A percentile compares a stretch with the other conserved stretches of the same genome.
Conservation (phyloP, 2,329 filamentous ascomycete species). For the Pezicula radicicola region DNA sequence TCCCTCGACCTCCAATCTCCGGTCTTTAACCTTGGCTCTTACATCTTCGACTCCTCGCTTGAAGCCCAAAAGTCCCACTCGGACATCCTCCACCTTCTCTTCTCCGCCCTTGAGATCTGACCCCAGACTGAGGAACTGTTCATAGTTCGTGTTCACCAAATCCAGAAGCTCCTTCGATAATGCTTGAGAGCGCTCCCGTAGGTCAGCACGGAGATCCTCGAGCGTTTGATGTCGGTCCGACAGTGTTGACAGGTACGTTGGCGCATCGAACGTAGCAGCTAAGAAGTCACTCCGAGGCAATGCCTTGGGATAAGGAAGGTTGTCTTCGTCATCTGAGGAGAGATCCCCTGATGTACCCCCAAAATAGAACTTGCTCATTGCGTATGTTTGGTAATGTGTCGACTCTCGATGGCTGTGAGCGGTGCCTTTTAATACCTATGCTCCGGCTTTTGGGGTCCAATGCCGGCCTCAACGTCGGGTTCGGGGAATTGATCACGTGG, state of each 20-base stretch:
- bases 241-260: constrained; percentile 78
- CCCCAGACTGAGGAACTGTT: constrained; percentile 83
- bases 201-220: constrained; percentile 83
- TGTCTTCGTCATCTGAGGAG: constrained; percentile 52
- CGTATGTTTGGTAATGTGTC: neutral
- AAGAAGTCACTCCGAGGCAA: constrained; percentile 84
- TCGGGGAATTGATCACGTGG: too few relatives aligned
- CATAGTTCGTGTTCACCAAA: constrained; percentile 93
- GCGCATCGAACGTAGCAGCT: constrained; percentile 71
- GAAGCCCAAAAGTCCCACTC: constrained; percentile 84
- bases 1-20: constrained; percentile 58
- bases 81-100: constrained; percentile 85
- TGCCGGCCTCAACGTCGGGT: too few relatives aligned
- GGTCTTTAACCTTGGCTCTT: constrained; percentile 59
- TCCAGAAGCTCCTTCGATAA: constrained; percentile 87
- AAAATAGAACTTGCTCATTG: constrained; percentile 48
- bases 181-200: constrained; percentile 74
- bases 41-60: constrained; percentile 77
- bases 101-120: constrained; percentile 81
- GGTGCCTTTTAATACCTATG: too few relatives aligned
- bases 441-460: too few relatives aligned
- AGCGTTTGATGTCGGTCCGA: constrained; percentile 91
- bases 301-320: constrained; percentile 84
- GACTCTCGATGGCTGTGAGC: too few relatives aligned
- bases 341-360: constrained; percentile 20